These are phyloP conservation scores for Rhynchospora pubera DNA, from an alignment of 176 grass and related monocot species.

Conservation along the genomic window DNA sequence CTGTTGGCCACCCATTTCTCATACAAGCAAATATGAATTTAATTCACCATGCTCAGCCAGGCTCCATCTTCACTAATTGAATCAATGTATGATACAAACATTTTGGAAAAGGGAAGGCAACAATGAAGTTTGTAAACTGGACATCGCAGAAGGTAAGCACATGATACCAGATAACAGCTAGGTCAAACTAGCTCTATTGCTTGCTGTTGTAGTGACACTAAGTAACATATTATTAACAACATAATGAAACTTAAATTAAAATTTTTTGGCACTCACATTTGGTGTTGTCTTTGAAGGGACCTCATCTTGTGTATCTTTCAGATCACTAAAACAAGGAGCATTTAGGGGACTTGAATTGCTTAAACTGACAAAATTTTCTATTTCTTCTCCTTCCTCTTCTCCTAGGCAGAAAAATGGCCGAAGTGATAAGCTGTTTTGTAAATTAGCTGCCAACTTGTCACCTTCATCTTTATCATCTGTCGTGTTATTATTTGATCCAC, in stretches of 20 bases:
- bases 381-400: conserved; percentile 34
- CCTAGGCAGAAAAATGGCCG: conserved; percentile 71
- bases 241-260: background rate
- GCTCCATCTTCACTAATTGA: background rate
- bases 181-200: background rate
- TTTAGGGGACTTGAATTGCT: conserved; percentile 44
- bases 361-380: conserved; percentile 15
- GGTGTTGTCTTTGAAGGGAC: conserved; percentile 34
- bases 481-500: conserved; percentile 25
- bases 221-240: background rate
- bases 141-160: background rate
- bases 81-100: background rate
- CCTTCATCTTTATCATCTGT: conserved; percentile 15
- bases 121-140: background rate
- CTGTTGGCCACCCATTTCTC: background rate
- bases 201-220: background rate
- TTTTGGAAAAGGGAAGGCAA: background rate
- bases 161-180: background rate
- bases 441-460: conserved; percentile 18
- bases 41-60: background rate
- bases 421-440: conserved; percentile 31
- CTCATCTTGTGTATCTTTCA: conserved; percentile 64
- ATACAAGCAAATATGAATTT: background rate
- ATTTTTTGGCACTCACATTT: conserved; percentile 41
- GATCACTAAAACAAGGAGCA: conserved; percentile 73